Evolutionary conservation across 495 filamentous ascomycete species (phyloP).

Genomic region (Penicillium cataractarum): DNA sequence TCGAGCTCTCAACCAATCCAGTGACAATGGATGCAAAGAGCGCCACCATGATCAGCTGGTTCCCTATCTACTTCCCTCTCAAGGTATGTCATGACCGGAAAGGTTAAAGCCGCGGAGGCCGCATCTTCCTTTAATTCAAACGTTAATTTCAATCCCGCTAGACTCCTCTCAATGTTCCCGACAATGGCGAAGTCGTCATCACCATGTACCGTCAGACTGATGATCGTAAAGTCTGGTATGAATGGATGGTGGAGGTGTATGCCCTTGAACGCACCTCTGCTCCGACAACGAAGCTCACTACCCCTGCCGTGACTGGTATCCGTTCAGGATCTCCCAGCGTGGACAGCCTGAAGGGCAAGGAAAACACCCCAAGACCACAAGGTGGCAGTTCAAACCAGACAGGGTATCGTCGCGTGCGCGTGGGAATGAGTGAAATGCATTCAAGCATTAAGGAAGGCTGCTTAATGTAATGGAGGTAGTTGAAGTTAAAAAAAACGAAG

Average conservation of each 20-base stretch:
- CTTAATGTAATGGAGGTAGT: constrained; percentile 67
- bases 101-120: constrained; percentile 5
- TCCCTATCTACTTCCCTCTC: constrained; percentile 95
- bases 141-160: constrained; percentile 33
- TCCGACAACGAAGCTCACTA: constrained; percentile 22
- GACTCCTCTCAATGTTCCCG: constrained; percentile 87
- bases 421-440: constrained; percentile 82
- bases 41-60: constrained; percentile 97
- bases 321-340: constrained; percentile 35
- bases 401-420: constrained; percentile 66
- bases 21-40: constrained; percentile 91
- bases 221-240: constrained; percentile 96
- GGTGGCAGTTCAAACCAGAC: constrained; percentile 39
- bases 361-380: constrained; percentile 15
- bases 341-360: constrained; percentile 32
- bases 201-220: constrained; percentile 96
- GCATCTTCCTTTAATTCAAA: background rate
- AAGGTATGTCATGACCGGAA: constrained; percentile 61
- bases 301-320: constrained; percentile 40
- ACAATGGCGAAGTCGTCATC: constrained; percentile 80
- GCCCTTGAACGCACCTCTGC: constrained; percentile 43
- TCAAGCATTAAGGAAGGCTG: constrained; percentile 90
- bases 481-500: background rate
- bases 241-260: constrained; percentile 92
- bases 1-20: constrained; percentile 91